Conservation (phyloP, 2,329 filamentous ascomycete species). For the Dactylellina parvicollis region DNA sequence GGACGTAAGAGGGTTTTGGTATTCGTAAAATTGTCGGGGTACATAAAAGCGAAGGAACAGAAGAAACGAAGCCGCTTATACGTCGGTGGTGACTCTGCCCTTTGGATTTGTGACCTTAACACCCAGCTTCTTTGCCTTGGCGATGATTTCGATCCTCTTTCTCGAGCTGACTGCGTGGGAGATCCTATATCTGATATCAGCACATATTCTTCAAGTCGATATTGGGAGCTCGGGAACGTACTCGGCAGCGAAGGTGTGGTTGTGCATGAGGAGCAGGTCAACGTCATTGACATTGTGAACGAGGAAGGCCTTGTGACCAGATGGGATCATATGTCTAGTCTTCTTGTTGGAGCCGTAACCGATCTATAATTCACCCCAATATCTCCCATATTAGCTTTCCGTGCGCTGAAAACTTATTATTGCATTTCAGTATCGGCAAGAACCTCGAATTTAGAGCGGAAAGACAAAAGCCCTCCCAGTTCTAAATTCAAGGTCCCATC, state of each 20-base stretch:
- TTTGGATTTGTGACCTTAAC: constrained; percentile 99
- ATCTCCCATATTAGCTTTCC: constrained; percentile 13
- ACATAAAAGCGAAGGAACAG: constrained; percentile 25
- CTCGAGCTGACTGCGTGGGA: constrained; percentile 96
- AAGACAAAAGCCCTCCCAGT: background rate
- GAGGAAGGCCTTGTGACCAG: constrained; percentile 99
- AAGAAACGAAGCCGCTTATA: constrained; percentile 64
- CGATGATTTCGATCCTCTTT: constrained; percentile 98
- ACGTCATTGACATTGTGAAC: constrained; percentile 96
- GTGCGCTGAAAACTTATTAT: background rate
- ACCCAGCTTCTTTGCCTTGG: constrained; percentile 95
- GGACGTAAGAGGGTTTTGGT: constrained; percentile 19
- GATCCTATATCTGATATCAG: constrained; percentile 74
- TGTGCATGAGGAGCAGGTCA: constrained; percentile 99
- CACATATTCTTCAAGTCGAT: constrained; percentile 15
- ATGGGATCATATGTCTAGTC: constrained; percentile 98
- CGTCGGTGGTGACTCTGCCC: constrained; percentile 97
- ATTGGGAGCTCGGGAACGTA: constrained; percentile 69
- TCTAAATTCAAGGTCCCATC: background rate
- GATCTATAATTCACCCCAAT: constrained; percentile 72
- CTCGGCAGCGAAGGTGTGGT: constrained; percentile 98
- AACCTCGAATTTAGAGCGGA: background rate
- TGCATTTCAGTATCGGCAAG: background rate
- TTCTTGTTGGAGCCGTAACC: constrained; percentile 99
- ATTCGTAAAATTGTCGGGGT: constrained; percentile 43